These are phyloP conservation scores for Penicillium crustosum DNA, from an alignment of 2,329 filamentous ascomycete species.

Conservation along the genomic window DNA sequence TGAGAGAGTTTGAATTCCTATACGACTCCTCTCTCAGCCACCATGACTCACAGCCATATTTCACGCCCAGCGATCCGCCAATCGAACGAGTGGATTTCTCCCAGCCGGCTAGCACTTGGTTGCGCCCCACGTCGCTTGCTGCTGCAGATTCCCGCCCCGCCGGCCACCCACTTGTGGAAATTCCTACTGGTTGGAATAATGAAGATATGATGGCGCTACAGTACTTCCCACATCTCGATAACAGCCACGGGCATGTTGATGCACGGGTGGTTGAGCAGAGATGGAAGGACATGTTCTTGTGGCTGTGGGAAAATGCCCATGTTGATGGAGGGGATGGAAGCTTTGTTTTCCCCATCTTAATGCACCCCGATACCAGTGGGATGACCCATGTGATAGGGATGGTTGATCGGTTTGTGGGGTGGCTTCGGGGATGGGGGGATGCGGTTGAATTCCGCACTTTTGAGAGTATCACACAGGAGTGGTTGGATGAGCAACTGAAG, in stretches of 20 bases:
- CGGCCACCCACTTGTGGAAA: neutral
- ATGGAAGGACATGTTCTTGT: slow-evolving; percentile 59
- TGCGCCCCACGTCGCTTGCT: neutral
- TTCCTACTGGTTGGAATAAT: neutral
- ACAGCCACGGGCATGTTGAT: slow-evolving; percentile 52
- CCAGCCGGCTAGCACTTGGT: neutral
- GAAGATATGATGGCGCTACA: neutral
- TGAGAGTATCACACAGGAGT: neutral
- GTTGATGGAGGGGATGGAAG: neutral
- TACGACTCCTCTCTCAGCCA: neutral
- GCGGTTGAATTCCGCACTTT: neutral
- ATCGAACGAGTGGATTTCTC: neutral
- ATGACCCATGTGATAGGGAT: neutral
- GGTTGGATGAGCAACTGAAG: neutral
- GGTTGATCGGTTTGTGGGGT: neutral
- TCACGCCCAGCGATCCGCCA: neutral
- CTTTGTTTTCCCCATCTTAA: neutral
- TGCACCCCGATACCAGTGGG: neutral
- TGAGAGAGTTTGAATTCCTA: neutral
- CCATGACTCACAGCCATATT: neutral
- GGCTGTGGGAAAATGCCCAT: slow-evolving; percentile 44
- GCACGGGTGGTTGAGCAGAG: slow-evolving; percentile 56
- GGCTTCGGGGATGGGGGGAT: neutral
- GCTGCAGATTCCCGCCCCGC: neutral
- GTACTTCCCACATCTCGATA: neutral